A percentile compares a stretch with the other conserved stretches of the same genome.
phyloP scores from a whole-genome alignment of 208 protist genomes.

The Leptomonas pyrrhocoris region DNA sequence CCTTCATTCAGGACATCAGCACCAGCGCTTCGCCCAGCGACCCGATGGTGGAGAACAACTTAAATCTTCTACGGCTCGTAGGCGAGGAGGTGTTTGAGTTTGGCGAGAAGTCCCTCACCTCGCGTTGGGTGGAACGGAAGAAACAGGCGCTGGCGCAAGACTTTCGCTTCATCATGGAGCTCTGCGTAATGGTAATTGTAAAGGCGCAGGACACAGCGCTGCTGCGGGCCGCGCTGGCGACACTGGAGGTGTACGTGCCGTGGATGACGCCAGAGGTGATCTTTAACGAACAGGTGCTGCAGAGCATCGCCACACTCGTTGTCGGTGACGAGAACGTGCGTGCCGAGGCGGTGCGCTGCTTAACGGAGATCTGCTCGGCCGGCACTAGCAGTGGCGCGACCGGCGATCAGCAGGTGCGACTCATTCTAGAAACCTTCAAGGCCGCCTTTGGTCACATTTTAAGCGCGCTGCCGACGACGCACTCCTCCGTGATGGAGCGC shows the following conservation, averaged over 20 bases:
- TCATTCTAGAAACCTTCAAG: conserved; percentile 73
- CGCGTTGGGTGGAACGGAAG: conserved; percentile 94
- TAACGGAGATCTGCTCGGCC: conserved; percentile 74
- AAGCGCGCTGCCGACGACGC: conserved; percentile 65
- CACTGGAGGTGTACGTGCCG: conserved; percentile 81
- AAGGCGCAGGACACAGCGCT: conserved; percentile 51
- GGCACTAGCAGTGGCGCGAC: conserved; percentile 37
- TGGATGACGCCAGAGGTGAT: conserved; percentile 82
- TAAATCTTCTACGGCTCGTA: conserved; percentile 96
- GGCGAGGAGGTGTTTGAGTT: conserved; percentile 99
- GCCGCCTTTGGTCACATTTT: conserved; percentile 69
- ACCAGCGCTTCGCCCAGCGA: conserved; percentile 90
- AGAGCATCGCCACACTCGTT: conserved; percentile 49
- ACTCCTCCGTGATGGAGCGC: conserved; percentile 64
- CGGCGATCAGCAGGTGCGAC: conserved; percentile 65
- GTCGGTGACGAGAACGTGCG: conserved; percentile 51
- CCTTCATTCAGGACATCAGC: conserved; percentile 98
- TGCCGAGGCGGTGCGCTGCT: conserved; percentile 55
- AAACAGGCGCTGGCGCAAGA: conserved; percentile 95
- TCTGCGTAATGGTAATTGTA: conserved; percentile 86
- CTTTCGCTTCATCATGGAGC: conserved; percentile 95
- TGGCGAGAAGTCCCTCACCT: conserved; percentile 96
- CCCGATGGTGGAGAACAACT: conserved; percentile 98
- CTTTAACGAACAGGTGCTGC: conserved; percentile 67
- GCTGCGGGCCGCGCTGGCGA: conserved; percentile 76